Base-by-base conservation (phyloP, 1,284 basidiomycete species). In the Coniferiporia sulphurascens region DNA sequence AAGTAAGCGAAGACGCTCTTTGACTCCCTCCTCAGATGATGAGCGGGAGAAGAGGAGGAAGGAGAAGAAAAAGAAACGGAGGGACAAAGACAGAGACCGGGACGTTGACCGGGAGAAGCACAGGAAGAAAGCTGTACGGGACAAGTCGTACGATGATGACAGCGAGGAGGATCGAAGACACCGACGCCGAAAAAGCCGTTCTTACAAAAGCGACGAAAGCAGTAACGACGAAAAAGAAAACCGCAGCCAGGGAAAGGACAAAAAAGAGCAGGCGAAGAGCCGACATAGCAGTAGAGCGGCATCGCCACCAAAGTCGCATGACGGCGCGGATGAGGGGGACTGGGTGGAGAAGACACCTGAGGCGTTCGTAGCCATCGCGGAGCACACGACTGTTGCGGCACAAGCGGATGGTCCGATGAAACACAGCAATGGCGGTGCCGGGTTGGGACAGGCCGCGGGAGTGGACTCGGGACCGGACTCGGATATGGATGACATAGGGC, bases 291-390 rank as follows among this genome's bases (percentile, higher is more conserved):
- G 71, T 68, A 17, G 70, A 69, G 61, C 64, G 56, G 53, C 67
- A 57, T 13, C 69, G 69, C 52, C 71, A 64, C 45, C 68, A 65
- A 27, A 64, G 34, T 63, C 67, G 2, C 64, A 61, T 2, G 68
- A 67, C 0, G 77, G 78, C 1, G 75, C 75, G 3, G 78, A 79
- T 44, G 84, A 84, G 13, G 86, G 81, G 22, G 82, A 85, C 45
- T 92, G 90, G 82, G 85, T 93, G 27, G 89, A 90, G 68, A 85
- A 84, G 64, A 76, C 82, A 0, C 68, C 75, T 15, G 69, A 73
- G 43, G 72, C 74, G 1, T 62, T 58, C 41, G 56, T 58, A 7
- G 56, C 60, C n/a, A 43, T 53, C 45, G 56, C 60, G 35, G 60
- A 55, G 36, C 55, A 57, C 36, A 45, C 56, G 46, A 36, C 44